Percentiles rank a stretch among this genome's conserved stretches.
Conservation (phyloP, 1,139 yeast genomes). For the Pneumocystis oryctolagi region DNA sequence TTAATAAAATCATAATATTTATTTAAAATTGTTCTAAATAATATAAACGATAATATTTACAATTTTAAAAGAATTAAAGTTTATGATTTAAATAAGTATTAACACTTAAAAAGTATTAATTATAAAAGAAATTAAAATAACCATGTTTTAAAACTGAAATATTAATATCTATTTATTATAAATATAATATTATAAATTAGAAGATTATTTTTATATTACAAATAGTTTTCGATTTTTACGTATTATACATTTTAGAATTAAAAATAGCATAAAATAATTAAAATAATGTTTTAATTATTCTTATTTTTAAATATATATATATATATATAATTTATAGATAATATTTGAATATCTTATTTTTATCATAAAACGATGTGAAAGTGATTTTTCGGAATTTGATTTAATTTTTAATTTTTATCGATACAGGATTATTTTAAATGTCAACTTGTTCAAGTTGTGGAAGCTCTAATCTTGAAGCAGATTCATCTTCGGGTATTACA, state of each 20-base stretch:
- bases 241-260: not conserved
- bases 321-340: too few species aligned
- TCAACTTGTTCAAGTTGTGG: not conserved
- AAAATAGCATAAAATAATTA: not conserved
- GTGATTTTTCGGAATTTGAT: not conserved
- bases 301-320: not conserved
- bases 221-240: not conserved
- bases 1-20: too few species aligned
- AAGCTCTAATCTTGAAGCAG: not conserved
- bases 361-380: not conserved
- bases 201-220: not conserved
- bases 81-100: not conserved
- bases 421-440: not conserved
- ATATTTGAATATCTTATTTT: too few species aligned
- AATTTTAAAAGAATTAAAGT: not conserved
- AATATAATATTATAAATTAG: not conserved
- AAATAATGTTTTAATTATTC: not conserved
- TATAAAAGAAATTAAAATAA: not conserved
- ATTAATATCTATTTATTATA: not conserved
- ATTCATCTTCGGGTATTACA: constrained; percentile 19
- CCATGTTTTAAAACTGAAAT: not conserved
- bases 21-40: too few species aligned
- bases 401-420: not conserved
- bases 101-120: not conserved
- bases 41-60: not conserved